These are phyloP conservation scores for Malania oleifera DNA, from an alignment of 164 flowering plant genomes.

Conservation along the genomic window DNA sequence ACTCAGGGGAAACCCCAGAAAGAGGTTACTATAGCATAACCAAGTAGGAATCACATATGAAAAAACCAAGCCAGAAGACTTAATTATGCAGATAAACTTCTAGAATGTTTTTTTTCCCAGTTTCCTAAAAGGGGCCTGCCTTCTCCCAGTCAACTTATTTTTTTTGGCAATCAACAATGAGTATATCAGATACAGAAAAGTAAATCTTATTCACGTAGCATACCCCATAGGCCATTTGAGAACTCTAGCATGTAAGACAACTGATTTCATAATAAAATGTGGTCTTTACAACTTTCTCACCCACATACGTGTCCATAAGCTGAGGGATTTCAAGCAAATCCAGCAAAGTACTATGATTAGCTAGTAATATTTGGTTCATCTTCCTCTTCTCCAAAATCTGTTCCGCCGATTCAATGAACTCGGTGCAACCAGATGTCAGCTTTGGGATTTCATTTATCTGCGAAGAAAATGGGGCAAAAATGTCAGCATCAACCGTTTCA, in stretches of 20 bases:
- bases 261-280: not conserved
- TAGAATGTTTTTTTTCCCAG: not conserved
- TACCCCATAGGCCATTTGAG: not conserved
- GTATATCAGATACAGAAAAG: not conserved
- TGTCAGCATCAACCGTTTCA: too few relatives aligned
- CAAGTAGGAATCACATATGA: not conserved
- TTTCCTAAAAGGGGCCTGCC: not conserved
- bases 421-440: slow-evolving; percentile 89
- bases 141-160: not conserved
- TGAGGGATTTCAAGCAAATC: slow-evolving; percentile 99
- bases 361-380: slow-evolving; percentile 78
- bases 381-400: slow-evolving; percentile 89
- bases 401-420: slow-evolving; percentile 88
- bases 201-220: not conserved
- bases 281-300: slow-evolving; percentile 8
- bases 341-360: slow-evolving; percentile 92
- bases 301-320: slow-evolving; percentile 98
- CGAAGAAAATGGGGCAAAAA: too few relatives aligned
- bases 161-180: not conserved
- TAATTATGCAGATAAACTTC: not conserved
- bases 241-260: not conserved
- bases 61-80: not conserved
- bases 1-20: not conserved
- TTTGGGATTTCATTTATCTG: slow-evolving; percentile 91
- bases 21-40: too few relatives aligned